Base-by-base conservation (phyloP, 768 basidiomycete species). In the Pleurotus salmoneostramineus region DNA sequence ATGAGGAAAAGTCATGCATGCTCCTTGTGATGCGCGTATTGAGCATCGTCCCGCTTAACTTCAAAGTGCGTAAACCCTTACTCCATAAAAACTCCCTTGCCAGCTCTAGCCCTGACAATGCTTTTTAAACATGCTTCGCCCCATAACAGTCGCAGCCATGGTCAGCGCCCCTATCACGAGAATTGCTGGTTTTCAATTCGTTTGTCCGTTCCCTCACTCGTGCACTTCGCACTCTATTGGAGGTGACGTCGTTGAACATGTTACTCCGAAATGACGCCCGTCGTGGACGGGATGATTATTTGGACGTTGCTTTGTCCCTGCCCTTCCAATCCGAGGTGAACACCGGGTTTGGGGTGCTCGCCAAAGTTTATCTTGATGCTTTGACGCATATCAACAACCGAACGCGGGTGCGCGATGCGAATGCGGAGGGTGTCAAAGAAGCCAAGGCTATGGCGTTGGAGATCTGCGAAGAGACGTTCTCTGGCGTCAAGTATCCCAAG, bases 271-370 rank as follows among this genome's bases (percentile, higher is more conserved):
- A 83, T 33, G 95, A 98, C 67, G 95, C 93, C 35, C 85, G 88
- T 34, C 82, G 92, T 50, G 82, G 84, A 45, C 83, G 96, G 64
- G 95, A 98, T 61, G 97, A 98, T 68, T 77, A 93, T 62, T 76
- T 97, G 64, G 97, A 98, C 69, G 88, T 98, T 60, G 85, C 93
- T 61, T 81, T 97, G 35, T 93, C 92, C 46, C 78, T 98, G 35
- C 94, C 95, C 6, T 97, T 98, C 83, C 95, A 97, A 69, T 81
- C 83, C 56, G 97, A 98, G 68, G 93, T 94, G 65, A 97, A 97
- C 78, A 98, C 97, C 0, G 97, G 95, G 15, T 98, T 98, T 72
- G 97, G 97, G 3, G 92, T 99, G 62, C 82, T 99, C 17, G 94
- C 92, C 12, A 99, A 98, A 78, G 95, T 95, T 36, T 96, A 97